These are phyloP conservation scores for Xylaria flabelliformis DNA, from an alignment of 495 filamentous ascomycete species.

Conservation along the genomic window DNA sequence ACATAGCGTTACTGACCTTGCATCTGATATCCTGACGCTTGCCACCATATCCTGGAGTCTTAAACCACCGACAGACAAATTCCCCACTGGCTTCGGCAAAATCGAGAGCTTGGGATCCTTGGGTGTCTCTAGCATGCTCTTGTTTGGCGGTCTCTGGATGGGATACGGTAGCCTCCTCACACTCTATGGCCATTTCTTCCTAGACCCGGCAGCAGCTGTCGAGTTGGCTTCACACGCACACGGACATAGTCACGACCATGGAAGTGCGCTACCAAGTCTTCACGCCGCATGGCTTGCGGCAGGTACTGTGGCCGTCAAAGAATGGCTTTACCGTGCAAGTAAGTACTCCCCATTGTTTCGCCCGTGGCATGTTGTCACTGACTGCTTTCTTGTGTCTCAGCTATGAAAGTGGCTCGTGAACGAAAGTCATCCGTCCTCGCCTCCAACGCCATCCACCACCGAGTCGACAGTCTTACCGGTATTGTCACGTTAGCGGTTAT, in stretches of 20 bases:
- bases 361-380: neutral
- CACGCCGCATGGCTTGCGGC: constrained; percentile 96
- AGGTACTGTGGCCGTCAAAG: constrained; percentile 88
- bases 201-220: constrained; percentile 66
- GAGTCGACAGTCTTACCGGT: constrained; percentile 91
- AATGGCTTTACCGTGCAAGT: constrained; percentile 97
- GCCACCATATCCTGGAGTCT: constrained; percentile 92
- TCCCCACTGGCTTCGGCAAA: constrained; percentile 93
- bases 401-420: constrained; percentile 95
- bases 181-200: constrained; percentile 80
- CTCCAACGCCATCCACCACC: constrained; percentile 95
- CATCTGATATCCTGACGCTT: constrained; percentile 91
- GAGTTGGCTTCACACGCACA: constrained; percentile 67
- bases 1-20: constrained; percentile 91
- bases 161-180: constrained; percentile 76
- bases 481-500: constrained; percentile 91
- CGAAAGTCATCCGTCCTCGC: constrained; percentile 96
- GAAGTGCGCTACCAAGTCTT: constrained; percentile 72
- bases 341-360: constrained; percentile 49
- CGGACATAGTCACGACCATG: constrained; percentile 56
- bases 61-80: constrained; percentile 77
- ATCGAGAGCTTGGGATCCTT: constrained; percentile 94
- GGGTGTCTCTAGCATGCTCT: constrained; percentile 87
- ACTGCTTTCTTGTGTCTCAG: constrained; percentile 49
- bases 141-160: constrained; percentile 90